Conservation (phyloP, 2,329 filamentous ascomycete genomes). For the Pseudopithomyces chartarum region DNA sequence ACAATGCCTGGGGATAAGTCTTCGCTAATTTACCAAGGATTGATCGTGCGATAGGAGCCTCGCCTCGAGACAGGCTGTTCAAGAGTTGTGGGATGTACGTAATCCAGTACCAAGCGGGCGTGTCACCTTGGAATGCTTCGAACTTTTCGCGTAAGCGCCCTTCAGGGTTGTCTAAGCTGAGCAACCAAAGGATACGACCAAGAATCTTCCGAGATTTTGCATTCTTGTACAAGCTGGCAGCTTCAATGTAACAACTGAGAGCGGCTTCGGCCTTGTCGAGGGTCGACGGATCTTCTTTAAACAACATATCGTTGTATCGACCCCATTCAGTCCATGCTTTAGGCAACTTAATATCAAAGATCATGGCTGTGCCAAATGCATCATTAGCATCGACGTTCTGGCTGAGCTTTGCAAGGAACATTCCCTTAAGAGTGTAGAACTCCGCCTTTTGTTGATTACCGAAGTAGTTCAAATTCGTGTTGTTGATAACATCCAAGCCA, state of each 20-base stretch:
- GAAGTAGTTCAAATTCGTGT: conserved; percentile 99
- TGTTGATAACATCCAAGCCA: conserved; percentile 97
- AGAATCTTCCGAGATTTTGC: conserved; percentile 94
- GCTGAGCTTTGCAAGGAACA: conserved; percentile 95
- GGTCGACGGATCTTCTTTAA: conserved; percentile 86
- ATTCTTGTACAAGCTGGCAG: conserved; percentile 94
- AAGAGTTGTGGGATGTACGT: conserved; percentile 97
- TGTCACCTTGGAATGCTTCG: conserved; percentile 96
- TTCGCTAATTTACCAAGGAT: conserved; percentile 94
- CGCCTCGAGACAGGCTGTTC: conserved; percentile 87
- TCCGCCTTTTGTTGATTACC: conserved; percentile 95
- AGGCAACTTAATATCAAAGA: conserved; percentile 91
- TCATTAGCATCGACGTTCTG: conserved; percentile 91
- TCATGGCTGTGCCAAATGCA: conserved; percentile 92
- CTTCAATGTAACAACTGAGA: conserved; percentile 93
- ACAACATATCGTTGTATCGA: conserved; percentile 94
- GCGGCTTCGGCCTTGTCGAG: conserved; percentile 86
- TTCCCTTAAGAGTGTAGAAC: conserved; percentile 98
- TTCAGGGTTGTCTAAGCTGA: conserved; percentile 89
- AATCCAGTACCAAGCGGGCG: conserved; percentile 99
- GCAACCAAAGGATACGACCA: conserved; percentile 89
- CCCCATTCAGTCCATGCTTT: conserved; percentile 99
- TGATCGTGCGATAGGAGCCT: conserved; percentile 82
- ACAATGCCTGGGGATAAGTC: conserved; percentile 89
- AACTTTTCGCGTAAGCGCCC: conserved; percentile 84